Conservation (phyloP, 2,329 filamentous ascomycete species). For the Aspergillus fumigatiaffinis region DNA sequence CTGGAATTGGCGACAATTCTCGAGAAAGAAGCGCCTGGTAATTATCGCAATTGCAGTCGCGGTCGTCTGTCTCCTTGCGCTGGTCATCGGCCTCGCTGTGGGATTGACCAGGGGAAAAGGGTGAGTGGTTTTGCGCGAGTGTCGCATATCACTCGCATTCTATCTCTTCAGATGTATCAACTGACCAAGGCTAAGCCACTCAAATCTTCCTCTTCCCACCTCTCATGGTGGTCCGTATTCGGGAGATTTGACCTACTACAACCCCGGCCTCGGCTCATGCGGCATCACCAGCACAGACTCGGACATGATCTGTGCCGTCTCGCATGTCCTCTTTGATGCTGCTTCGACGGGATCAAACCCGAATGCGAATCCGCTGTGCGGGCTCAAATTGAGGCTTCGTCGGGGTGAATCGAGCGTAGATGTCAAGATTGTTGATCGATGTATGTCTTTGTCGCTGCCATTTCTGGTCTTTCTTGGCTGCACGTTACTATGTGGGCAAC, state of each 20-base stretch:
- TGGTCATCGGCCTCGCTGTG: conserved; percentile 24
- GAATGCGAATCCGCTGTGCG: conserved; percentile 66
- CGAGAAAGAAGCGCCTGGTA: conserved; percentile 16
- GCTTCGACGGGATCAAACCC: conserved; percentile 49
- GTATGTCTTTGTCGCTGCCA: conserved; percentile 28
- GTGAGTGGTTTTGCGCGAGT: conserved; percentile 2
- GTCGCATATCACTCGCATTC: not conserved
- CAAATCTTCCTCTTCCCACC: conserved; percentile 25
- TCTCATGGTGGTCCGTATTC: conserved; percentile 48
- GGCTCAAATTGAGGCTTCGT: conserved; percentile 59
- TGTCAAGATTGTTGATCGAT: conserved; percentile 66
- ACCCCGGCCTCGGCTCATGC: conserved; percentile 65
- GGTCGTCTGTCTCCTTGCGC: conserved; percentile 12
- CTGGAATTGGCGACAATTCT: conserved; percentile 5
- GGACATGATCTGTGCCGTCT: conserved; percentile 64
- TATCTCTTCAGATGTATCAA: not conserved
- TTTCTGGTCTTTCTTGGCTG: not conserved
- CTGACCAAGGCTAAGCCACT: not conserved
- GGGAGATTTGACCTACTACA: conserved; percentile 68
- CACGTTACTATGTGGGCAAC: not conserved
- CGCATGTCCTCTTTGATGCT: conserved; percentile 63
- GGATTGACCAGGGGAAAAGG: conserved; percentile 21
- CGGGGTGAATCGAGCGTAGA: conserved; percentile 55
- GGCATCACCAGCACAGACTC: conserved; percentile 52
- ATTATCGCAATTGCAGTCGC: conserved; percentile 9